Conservation (phyloP, 139 green algal species). For the Picochlorum sp. region DNA sequence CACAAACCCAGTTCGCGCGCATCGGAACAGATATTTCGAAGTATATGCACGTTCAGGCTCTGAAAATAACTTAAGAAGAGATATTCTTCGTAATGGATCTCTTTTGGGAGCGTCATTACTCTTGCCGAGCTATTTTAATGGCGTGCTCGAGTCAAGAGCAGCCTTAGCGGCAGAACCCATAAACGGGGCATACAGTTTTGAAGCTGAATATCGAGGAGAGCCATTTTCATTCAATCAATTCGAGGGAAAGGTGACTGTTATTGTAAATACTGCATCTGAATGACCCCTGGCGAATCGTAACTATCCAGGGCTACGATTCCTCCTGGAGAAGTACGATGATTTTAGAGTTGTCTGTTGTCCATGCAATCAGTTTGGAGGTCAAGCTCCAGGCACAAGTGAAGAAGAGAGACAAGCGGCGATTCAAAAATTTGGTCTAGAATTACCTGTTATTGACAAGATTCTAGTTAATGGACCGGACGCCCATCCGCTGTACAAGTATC, state of each 20-base stretch:
- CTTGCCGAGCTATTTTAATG: no score
- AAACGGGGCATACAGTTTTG: conserved; percentile 33
- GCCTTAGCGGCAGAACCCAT: not conserved
- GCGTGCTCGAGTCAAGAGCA: not conserved
- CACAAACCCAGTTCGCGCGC: no score
- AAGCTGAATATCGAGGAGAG: conserved; percentile 34
- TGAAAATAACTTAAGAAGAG: no score
- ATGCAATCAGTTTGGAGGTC: conserved; percentile 81
- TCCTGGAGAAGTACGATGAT: conserved; percentile 65
- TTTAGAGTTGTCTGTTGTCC: conserved; percentile 75
- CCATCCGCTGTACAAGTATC: conserved; percentile 71
- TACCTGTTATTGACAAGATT: conserved; percentile 26
- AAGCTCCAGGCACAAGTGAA: conserved; percentile 63
- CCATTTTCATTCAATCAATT: conserved; percentile 24
- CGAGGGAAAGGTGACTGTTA: conserved; percentile 42
- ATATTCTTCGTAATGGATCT: no score
- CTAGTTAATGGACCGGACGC: conserved; percentile 58
- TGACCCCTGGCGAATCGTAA: conserved; percentile 65
- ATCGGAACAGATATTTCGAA: no score
- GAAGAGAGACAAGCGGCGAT: conserved; percentile 72
- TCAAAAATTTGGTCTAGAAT: conserved; percentile 77
- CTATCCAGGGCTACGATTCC: conserved; percentile 48
- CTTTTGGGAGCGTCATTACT: no score
- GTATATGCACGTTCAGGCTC: no score
- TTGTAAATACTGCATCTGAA: conserved; percentile 68